Base-by-base conservation (phyloP, 73 alveolate species). In the Paramecium octaurelia region DNA sequence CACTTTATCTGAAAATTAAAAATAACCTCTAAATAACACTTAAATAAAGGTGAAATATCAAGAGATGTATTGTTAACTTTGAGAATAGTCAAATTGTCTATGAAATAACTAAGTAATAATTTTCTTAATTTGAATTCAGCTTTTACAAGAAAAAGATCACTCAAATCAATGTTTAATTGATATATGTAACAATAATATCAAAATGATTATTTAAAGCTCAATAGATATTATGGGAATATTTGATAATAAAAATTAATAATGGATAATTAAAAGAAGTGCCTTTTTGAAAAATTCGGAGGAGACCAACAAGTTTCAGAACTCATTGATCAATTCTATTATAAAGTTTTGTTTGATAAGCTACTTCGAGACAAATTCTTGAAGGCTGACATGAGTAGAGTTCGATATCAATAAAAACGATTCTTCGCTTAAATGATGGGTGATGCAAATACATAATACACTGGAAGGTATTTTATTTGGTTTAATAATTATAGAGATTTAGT, bases 381-480 rank as follows among this genome's bases (percentile, higher is more conserved):
- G 75, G 75, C 91, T 8, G 91, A 80, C 14, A 80, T 80, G 91
- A 44, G 76, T 80, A 20, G 91, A 44, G 91, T 80, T 24, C 46
- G 91, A 80, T 80, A 80, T 44, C 34, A 80, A 48, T 43, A 80
- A 35, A 80, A 80, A 43, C 70, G 91, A 23, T 80, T 80, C 35
- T 80, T 80, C 50, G 46, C 91, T 14, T 42, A 34, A 24, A 80
- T 80, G 91, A 80, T 80, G 91, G 91, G 91, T 18, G 91, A 80
- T 46, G 0, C 48, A 14, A 80, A 80, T 35, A 80, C 91, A 10
- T 35, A 80, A 80, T 80, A 80, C 16, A 80, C 91, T 1, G 91
- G 91, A 40, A 73, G 35, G 87, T 73, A 16, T 11, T 35, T 34
- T 34, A 64, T 27, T 34, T 54, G 88, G 4, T 38, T 38, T 12